Base-by-base conservation (phyloP, 352 stramenopile genomes). In the Globisporangium mamillatum region DNA sequence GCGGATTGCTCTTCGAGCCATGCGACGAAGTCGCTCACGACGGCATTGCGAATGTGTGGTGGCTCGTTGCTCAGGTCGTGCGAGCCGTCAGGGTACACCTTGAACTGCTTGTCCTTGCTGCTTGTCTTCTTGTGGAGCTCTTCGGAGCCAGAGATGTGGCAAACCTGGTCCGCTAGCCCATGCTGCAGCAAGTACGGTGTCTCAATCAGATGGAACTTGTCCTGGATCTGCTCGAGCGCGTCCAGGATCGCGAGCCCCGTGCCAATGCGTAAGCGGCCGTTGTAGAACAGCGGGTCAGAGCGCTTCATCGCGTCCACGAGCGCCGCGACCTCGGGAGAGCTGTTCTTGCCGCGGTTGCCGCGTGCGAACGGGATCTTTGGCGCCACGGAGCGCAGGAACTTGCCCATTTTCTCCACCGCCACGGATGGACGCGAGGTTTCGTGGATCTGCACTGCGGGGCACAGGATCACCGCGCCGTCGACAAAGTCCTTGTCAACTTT, bases 121-220 rank as follows among this genome's bases (percentile, higher is more conserved):
- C 73, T 67, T 1, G 81, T 91, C 68, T 82, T 81, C 1, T 67
- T 25, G 61, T 91, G 78, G 12, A 92, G 79, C 12, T 71, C 76
- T 16, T 86, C 76, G 2, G 86, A 93, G 27, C 86, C 86, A 2
- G 75, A 88, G 61, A 92, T 79, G 57, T 82, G 82, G 68, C 86
- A 94, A 22, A 86, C 83, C 55, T 74, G 76, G 73, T 94, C 86
- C n/a, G 67, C 77, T 22, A 74, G 79, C 27, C 86, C 86, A 55
- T 94, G 86, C 61, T 93, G 82, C 38, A 94, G 82, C 66, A 92
- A 66, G 66, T 92, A 93, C n/a, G 86, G 81, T 66, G 77, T 82
- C 57, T 89, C 80, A 55, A 93, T 90, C 24, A 75, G 63, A 25
- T 86, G 71, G 27, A 87, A 66, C 66, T 89, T 81, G 68, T 80